Conservation (phyloP, 2,329 filamentous ascomycete species). For the Xylaria multiplex region DNA sequence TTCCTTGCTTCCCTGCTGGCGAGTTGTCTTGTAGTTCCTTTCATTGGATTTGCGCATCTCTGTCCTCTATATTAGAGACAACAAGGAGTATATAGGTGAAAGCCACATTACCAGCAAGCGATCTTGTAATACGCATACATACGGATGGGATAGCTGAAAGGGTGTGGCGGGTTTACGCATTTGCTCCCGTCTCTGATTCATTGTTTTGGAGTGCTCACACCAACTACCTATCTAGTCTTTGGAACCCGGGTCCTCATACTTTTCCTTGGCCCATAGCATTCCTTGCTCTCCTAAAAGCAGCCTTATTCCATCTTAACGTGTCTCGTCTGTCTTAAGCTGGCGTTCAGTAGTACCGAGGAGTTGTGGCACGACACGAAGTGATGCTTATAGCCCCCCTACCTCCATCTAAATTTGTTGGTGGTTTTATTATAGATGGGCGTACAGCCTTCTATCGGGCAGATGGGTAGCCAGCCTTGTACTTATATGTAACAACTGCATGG, state of each 20-base stretch:
- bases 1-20: not conserved
- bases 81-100: conserved; percentile 9
- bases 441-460: conserved; percentile 28
- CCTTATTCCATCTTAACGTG: conserved; percentile 15
- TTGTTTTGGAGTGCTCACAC: conserved; percentile 26
- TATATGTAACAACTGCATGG: conserved; percentile 22
- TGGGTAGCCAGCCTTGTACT: conserved; percentile 29
- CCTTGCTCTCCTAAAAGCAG: conserved; percentile 18
- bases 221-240: conserved; percentile 17
- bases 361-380: conserved; percentile 18
- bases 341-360: not conserved
- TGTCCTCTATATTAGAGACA: conserved; percentile 22
- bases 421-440: not conserved
- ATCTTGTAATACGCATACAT: conserved; percentile 17
- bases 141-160: conserved; percentile 17
- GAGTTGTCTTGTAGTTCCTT: not conserved
- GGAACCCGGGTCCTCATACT: conserved; percentile 17
- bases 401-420: conserved; percentile 2
- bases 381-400: not conserved
- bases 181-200: conserved; percentile 31
- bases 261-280: conserved; percentile 15
- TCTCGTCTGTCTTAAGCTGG: conserved; percentile 9
- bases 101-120: conserved; percentile 26
- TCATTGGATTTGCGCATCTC: conserved; percentile 4
- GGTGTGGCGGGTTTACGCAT: conserved; percentile 32